A percentile compares a stretch with the other conserved stretches of the same genome.
Conservation (phyloP, 2,329 filamentous ascomycete species). For the Dryadomyces sulphureus region DNA sequence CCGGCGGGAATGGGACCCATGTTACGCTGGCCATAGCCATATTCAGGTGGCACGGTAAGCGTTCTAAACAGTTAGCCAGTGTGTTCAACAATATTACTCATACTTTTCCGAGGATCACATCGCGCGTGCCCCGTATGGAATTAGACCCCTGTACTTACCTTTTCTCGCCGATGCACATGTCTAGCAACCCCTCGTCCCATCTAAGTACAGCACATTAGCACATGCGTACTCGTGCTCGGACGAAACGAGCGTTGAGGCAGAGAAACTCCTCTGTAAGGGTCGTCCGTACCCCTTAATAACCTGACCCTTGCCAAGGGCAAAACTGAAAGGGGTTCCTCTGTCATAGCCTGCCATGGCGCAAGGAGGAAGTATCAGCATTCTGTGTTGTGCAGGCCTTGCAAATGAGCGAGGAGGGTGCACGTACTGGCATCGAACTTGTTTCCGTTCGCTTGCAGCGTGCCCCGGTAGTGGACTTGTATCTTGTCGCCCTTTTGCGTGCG, state of each 20-base stretch:
- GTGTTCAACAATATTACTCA: neutral
- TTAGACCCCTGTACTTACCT: conserved; percentile 29
- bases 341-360: conserved; percentile 32
- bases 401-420: conserved; percentile 7
- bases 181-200: conserved; percentile 80
- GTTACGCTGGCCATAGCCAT: conserved; percentile 63
- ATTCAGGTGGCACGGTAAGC: conserved; percentile 75
- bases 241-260: neutral
- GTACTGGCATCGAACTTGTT: conserved; percentile 67
- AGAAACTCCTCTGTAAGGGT: conserved; percentile 9
- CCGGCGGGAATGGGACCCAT: conserved; percentile 74
- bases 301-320: conserved; percentile 63
- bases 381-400: neutral
- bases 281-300: conserved; percentile 70
- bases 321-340: conserved; percentile 59
- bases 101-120: no score
- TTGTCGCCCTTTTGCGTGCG: conserved; percentile 64
- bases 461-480: conserved; percentile 77
- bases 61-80: conserved; percentile 29
- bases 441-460: conserved; percentile 60
- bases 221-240: no score
- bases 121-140: neutral
- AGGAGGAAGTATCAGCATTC: neutral
- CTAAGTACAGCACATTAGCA: conserved; percentile 21
- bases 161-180: conserved; percentile 95